Evolutionary conservation across 2,329 filamentous ascomycete genomes (phyloP), one percentile per base, ranked within the genome.

Genomic region (Xenoacremonium recifei): DNA sequence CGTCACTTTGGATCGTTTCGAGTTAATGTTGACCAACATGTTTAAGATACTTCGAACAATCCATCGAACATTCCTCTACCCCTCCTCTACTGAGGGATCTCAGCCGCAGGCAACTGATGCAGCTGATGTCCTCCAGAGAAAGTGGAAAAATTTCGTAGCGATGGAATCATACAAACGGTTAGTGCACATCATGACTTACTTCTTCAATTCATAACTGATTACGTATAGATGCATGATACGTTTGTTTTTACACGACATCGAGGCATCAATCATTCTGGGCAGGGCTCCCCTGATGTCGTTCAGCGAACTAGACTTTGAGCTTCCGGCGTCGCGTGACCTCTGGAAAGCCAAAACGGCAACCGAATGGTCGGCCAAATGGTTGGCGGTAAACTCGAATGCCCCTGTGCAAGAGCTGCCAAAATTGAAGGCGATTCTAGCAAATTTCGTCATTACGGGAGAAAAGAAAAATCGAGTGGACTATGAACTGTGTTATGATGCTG

Each of bases 141-240:
- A 57, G 41, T 57, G 54, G 54, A 38, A 39, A 18, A 43, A 41
- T 9, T 57, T 57, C 20, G 32, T 39, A 17, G 30, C 35, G 18
- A 12, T 52, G 5, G 54, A 57, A 37, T 57, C 54, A 11, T 40
- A 45, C 40, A 57, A 57, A 49, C 52, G 54, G 54, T 50, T 31
- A 30, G 27, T 33, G 35, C 31, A 29, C 19, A n/a, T n/a, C n/a
- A n/a, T n/a, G n/a, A n/a, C 12, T 29, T 27, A 30, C 27, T n/a
- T 35, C 13, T 5, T 30, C 18, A 41, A 25, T 13, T 21, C 20
- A 25, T 17, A 31, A 9, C 15, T 21, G 13, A 27, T 36, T 37
- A 46, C 21, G 23, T 15, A 21, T n/a, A 57, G 54, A 40, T 17
- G 54, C 16, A 47, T 47, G 38, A 54, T 54, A 9, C 54, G 49